phyloP scores from a whole-genome alignment of 768 basidiomycete genomes.

The Paxillus ammoniavirescens region DNA sequence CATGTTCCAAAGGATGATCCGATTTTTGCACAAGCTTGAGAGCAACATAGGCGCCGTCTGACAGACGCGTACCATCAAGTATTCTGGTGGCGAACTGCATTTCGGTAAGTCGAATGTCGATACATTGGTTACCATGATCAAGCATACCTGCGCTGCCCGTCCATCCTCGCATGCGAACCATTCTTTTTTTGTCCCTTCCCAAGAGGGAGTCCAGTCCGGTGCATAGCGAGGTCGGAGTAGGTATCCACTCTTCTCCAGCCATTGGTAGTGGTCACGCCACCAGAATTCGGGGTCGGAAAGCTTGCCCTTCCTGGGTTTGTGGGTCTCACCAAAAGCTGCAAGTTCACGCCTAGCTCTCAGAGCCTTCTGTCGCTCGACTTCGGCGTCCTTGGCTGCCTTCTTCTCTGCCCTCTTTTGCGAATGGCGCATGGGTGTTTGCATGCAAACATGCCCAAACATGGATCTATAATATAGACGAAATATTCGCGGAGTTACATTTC shows the following conservation, averaged over 20 bases:
- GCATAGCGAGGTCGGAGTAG: constrained; percentile 15
- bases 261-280: constrained; percentile 13
- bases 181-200: background rate
- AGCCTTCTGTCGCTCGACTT: too few species aligned
- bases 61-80: constrained; percentile 29
- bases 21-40: constrained; percentile 23
- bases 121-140: too few species aligned
- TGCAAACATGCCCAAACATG: too few species aligned
- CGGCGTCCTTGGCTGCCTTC: too few species aligned
- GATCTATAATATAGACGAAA: too few species aligned
- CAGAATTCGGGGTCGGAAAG: constrained; percentile 9
- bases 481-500: too few species aligned
- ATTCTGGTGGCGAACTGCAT: background rate
- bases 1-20: constrained; percentile 23
- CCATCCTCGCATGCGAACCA: background rate
- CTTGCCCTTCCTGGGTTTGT: background rate
- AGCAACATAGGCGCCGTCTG: constrained; percentile 26
- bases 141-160: too few species aligned
- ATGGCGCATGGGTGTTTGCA: too few species aligned
- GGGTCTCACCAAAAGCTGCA: too few species aligned
- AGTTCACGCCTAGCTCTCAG: too few species aligned
- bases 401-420: too few species aligned
- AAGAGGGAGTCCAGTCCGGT: constrained; percentile 9
- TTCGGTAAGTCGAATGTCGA: too few species aligned
- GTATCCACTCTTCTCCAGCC: constrained; percentile 17